Conservation (phyloP, 2,329 filamentous ascomycete genomes). For the Colletotrichum magnum region DNA sequence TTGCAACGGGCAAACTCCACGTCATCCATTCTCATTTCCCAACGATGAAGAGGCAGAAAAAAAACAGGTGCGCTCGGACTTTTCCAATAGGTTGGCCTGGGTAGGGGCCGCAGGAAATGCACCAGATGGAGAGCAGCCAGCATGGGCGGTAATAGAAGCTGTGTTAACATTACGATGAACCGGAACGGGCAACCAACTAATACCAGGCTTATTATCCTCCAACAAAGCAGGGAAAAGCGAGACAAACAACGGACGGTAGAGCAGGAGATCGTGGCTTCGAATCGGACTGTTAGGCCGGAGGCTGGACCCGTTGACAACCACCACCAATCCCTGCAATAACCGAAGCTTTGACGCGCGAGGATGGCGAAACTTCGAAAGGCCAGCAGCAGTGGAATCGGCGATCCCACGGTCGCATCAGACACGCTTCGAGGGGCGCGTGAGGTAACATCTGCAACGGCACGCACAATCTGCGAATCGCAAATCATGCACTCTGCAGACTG, state of each 20-base stretch:
- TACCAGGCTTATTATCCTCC: no score
- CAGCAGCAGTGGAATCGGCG: conserved; percentile 10
- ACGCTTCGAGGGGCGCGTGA: neutral
- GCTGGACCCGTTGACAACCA: neutral
- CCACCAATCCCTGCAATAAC: neutral
- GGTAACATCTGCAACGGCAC: conserved; percentile 9
- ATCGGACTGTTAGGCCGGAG: neutral
- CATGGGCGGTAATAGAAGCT: no score
- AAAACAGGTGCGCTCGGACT: neutral
- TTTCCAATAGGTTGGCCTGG: neutral
- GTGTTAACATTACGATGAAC: no score
- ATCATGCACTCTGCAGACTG: neutral
- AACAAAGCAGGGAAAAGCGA: no score
- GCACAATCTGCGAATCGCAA: neutral
- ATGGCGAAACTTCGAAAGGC: neutral
- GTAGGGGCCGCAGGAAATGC: conserved; percentile 3
- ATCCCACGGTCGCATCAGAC: conserved; percentile 3
- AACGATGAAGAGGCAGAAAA: neutral
- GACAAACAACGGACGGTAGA: no score
- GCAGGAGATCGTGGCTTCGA: no score
- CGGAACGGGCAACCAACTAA: no score
- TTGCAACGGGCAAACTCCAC: conserved; percentile 25
- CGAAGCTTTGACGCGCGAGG: neutral
- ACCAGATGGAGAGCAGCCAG: neutral
- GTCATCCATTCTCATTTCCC: conserved; percentile 31